Evolutionary conservation across 768 basidiomycete genomes (phyloP).

Genomic region (Suillus paluster): DNA sequence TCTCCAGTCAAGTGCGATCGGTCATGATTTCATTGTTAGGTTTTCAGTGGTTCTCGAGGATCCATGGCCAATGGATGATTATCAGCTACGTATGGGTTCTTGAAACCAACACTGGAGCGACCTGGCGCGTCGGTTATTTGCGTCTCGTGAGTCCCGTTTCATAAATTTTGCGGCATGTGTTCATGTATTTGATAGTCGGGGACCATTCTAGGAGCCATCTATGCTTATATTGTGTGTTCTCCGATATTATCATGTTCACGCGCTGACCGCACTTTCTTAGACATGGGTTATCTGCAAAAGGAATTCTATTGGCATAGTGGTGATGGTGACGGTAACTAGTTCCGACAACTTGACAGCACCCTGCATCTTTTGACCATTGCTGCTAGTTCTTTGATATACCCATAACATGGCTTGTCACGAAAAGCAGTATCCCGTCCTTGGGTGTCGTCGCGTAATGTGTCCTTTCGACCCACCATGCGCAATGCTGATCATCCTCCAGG

Average conservation of each 20-base stretch:
- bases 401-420: conserved; percentile 48
- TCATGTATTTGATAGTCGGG: conserved; percentile 27
- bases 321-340: conserved; percentile 41
- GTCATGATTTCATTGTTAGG: conserved; percentile 28
- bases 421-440: conserved; percentile 42
- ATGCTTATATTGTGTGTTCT: conserved; percentile 36
- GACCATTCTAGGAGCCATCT: conserved; percentile 38
- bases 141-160: conserved; percentile 39
- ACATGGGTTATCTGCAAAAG: conserved; percentile 41
- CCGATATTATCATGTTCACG: neutral
- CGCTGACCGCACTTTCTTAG: conserved; percentile 22
- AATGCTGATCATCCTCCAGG: conserved; percentile 24
- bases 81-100: conserved; percentile 56
- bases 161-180: neutral
- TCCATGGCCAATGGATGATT: conserved; percentile 54
- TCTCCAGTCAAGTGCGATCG: neutral
- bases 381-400: conserved; percentile 47
- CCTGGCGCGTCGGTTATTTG: conserved; percentile 50
- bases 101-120: conserved; percentile 57
- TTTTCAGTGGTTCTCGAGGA: conserved; percentile 40
- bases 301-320: conserved; percentile 48
- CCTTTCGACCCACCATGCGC: neutral
- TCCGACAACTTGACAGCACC: neutral
- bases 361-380: neutral
- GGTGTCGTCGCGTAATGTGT: conserved; percentile 48